Percentiles rank a stretch among this genome's conserved stretches.
Evolutionary conservation across 1,284 basidiomycete genomes (phyloP).

Genomic region (Pascua sp.): DNA sequence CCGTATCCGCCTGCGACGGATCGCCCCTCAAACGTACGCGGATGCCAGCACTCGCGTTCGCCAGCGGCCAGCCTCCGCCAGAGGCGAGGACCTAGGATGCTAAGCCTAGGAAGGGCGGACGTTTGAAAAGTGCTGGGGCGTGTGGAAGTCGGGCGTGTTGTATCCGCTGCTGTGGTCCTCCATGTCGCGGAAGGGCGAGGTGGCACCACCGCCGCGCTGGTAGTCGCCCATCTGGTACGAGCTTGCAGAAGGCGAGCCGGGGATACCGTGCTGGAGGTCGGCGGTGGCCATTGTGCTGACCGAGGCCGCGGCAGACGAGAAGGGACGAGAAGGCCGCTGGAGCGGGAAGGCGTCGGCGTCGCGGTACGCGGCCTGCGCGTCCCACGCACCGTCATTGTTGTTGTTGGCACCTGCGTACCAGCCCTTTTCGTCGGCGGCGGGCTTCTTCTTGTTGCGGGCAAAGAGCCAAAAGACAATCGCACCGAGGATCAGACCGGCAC

Average conservation of each 20-base stretch:
- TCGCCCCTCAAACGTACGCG: no score
- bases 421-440: conserved; percentile 23
- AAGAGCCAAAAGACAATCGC: conserved; percentile 31
- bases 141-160: no score
- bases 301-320: conserved; percentile 24
- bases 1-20: no score
- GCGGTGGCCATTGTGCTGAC: conserved; percentile 43
- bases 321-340: conserved; percentile 18
- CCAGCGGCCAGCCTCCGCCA: no score
- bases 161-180: no score
- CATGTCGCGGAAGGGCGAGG: conserved; percentile 15
- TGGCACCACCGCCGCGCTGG: conserved; percentile 14
- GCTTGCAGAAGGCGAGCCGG: conserved; percentile 9
- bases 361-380: conserved; percentile 29
- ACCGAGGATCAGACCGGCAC: conserved; percentile 30
- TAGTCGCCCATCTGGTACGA: conserved; percentile 23
- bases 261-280: conserved; percentile 23
- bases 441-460: conserved; percentile 26
- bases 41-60: no score
- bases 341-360: conserved; percentile 26
- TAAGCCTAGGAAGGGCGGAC: no score
- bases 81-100: no score
- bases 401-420: conserved; percentile 25
- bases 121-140: no score
- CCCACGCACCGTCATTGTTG: conserved; percentile 20